These are phyloP conservation scores for Colletotrichum musicola DNA, from an alignment of 2,329 filamentous ascomycete genomes.

Conservation along the genomic window DNA sequence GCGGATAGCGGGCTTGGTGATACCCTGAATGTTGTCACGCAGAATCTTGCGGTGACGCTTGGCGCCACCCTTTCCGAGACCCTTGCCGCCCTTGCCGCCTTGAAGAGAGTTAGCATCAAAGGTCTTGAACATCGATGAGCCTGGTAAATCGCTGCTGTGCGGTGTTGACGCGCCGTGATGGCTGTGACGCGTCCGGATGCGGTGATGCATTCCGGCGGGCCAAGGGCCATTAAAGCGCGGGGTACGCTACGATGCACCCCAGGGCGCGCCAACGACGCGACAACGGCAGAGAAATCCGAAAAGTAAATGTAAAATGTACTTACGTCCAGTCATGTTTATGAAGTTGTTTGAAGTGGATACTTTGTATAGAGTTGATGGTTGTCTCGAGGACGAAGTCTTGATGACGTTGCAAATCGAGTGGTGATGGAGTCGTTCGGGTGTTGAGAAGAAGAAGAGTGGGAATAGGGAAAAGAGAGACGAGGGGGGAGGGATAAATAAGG, in stretches of 20 bases:
- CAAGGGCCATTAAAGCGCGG: constrained; percentile 18
- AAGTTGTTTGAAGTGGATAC: constrained; percentile 50
- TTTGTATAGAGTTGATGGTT: constrained; percentile 28
- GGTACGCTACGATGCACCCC: constrained; percentile 1
- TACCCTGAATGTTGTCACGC: constrained; percentile 99
- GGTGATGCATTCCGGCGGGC: constrained; percentile 11
- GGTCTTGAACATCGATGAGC: not conserved
- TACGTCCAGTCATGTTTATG: constrained; percentile 79
- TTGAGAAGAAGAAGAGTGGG: constrained; percentile 41
- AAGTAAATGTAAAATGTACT: constrained; percentile 54
- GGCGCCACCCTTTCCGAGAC: constrained; percentile 96
- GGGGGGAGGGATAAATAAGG: constrained; percentile 41
- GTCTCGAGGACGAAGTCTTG: constrained; percentile 40
- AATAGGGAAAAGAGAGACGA: constrained; percentile 24
- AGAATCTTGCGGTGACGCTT: constrained; percentile 99
- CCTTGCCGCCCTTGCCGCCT: constrained; percentile 97
- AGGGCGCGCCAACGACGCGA: constrained; percentile 37
- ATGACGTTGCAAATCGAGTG: constrained; percentile 41
- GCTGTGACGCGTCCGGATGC: constrained; percentile 24
- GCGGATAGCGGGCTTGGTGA: constrained; percentile 97
- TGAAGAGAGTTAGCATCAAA: constrained; percentile 37
- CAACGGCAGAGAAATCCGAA: constrained; percentile 21
- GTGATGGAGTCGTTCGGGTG: constrained; percentile 42
- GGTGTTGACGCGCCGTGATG: not conserved
- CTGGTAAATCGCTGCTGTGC: not conserved